Conservation (phyloP, 495 filamentous ascomycete genomes). For the Penicillium chermesinum region DNA sequence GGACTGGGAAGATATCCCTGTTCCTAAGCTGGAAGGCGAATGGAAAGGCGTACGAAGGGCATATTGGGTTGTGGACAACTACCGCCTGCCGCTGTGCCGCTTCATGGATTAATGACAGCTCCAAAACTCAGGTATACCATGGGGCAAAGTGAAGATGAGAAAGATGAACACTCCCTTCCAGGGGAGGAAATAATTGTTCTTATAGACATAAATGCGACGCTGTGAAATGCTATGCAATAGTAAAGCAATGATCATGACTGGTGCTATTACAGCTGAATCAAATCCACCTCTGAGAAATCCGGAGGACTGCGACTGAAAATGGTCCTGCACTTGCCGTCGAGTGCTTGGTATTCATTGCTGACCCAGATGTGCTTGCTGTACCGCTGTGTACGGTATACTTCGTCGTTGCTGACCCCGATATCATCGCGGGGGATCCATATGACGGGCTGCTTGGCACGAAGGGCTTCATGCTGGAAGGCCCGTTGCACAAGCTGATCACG, state of each 20-base stretch:
- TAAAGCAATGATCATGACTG: slow-evolving; percentile 10
- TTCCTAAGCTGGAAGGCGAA: slow-evolving; percentile 60
- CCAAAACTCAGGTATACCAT: neutral
- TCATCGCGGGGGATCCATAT: slow-evolving; percentile 95
- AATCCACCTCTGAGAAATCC: slow-evolving; percentile 85
- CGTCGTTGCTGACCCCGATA: slow-evolving; percentile 86
- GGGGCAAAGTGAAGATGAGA: neutral
- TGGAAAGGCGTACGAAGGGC: slow-evolving; percentile 83
- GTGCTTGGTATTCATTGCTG: slow-evolving; percentile 81
- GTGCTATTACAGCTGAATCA: slow-evolving; percentile 65
- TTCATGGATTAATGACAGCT: slow-evolving; percentile 47
- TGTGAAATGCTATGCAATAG: slow-evolving; percentile 19
- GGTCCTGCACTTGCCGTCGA: slow-evolving; percentile 80
- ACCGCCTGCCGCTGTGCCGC: slow-evolving; percentile 61
- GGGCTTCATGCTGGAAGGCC: slow-evolving; percentile 86
- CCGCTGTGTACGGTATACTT: slow-evolving; percentile 69
- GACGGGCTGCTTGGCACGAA: slow-evolving; percentile 78
- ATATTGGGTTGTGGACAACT: slow-evolving; percentile 82
- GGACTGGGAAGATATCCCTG: slow-evolving; percentile 72
- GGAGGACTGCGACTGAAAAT: slow-evolving; percentile 84
- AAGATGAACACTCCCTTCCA: neutral
- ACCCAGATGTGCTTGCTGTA: slow-evolving; percentile 87
- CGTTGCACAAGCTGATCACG: slow-evolving; percentile 79
- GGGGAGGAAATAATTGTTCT: slow-evolving; percentile 6
- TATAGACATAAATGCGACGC: slow-evolving; percentile 21